Percentiles rank a stretch among this genome's conserved stretches.
Evolutionary conservation across 495 filamentous ascomycete species (phyloP).

Genomic region (Jackrogersella multiformis): DNA sequence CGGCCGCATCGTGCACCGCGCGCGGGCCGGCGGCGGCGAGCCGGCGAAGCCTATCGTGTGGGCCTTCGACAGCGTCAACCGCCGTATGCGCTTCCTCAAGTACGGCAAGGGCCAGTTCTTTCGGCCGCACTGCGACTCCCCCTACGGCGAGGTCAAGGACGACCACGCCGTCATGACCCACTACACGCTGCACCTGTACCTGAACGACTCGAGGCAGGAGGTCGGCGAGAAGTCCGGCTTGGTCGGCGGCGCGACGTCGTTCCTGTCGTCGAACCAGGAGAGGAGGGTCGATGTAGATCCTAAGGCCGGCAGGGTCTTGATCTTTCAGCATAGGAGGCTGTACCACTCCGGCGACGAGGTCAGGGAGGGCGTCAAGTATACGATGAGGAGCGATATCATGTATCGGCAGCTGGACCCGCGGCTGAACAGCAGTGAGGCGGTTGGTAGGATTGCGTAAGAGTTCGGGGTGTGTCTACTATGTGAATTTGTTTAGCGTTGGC

Average conservation of each 20-base stretch:
- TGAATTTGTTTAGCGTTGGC: background rate
- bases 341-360: slow-evolving; percentile 81
- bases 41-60: slow-evolving; percentile 43
- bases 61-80: slow-evolving; percentile 72
- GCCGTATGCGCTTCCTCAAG: slow-evolving; percentile 82
- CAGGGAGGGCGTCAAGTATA: slow-evolving; percentile 73
- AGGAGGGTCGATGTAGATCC: slow-evolving; percentile 71
- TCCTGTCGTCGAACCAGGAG: slow-evolving; percentile 60
- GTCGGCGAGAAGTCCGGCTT: slow-evolving; percentile 49
- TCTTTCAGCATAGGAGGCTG: slow-evolving; percentile 79
- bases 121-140: slow-evolving; percentile 76
- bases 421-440: background rate
- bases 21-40: background rate
- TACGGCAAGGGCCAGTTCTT: slow-evolving; percentile 85
- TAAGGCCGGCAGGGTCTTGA: slow-evolving; percentile 74
- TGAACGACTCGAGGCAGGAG: slow-evolving; percentile 66
- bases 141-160: slow-evolving; percentile 68
- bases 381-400: slow-evolving; percentile 82
- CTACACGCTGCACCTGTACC: slow-evolving; percentile 85
- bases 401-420: slow-evolving; percentile 51
- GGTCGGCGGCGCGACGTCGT: slow-evolving; percentile 75
- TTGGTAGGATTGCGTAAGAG: background rate
- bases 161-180: slow-evolving; percentile 62
- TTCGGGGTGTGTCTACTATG: background rate
- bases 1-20: background rate